phyloP scores from a whole-genome alignment of 2,329 filamentous ascomycete species.

The Hypomyces perniciosus region DNA sequence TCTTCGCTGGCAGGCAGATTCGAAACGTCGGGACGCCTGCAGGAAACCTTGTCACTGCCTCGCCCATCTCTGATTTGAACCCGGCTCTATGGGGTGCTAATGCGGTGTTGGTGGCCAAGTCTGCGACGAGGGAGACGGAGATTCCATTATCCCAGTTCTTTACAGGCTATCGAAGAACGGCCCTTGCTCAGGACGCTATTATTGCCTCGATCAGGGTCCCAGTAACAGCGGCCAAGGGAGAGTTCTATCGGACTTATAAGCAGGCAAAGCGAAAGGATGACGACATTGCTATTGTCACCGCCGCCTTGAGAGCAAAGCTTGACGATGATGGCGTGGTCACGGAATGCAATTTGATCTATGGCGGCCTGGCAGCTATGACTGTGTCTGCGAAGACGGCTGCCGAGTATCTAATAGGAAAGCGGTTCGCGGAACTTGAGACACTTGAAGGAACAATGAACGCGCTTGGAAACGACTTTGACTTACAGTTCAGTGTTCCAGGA shows the following conservation, averaged over 20 bases:
- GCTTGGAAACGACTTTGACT: slow-evolving; percentile 81
- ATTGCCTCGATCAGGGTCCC: slow-evolving; percentile 87
- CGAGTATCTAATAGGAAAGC: slow-evolving; percentile 68
- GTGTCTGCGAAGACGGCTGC: slow-evolving; percentile 77
- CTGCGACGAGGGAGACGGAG: slow-evolving; percentile 63
- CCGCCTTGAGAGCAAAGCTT: slow-evolving; percentile 70
- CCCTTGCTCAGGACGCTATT: slow-evolving; percentile 72
- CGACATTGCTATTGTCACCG: slow-evolving; percentile 95
- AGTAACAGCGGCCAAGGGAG: slow-evolving; percentile 64
- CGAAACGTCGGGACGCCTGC: slow-evolving; percentile 96
- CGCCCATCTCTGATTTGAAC: slow-evolving; percentile 93
- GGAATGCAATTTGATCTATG: slow-evolving; percentile 77
- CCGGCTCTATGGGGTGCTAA: slow-evolving; percentile 88
- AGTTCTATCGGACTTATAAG: slow-evolving; percentile 88
- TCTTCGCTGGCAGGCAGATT: slow-evolving; percentile 93
- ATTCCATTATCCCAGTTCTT: slow-evolving; percentile 94
- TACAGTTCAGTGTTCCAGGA: slow-evolving; percentile 85
- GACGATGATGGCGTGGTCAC: slow-evolving; percentile 64
- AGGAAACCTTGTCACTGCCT: slow-evolving; percentile 89
- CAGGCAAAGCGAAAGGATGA: slow-evolving; percentile 97
- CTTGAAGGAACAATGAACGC: slow-evolving; percentile 86
- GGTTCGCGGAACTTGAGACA: slow-evolving; percentile 72
- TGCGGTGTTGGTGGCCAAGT: slow-evolving; percentile 74
- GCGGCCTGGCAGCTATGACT: slow-evolving; percentile 90
- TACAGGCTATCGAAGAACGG: slow-evolving; percentile 81